These are phyloP conservation scores for Moniliophthora roreri DNA, from an alignment of 1,284 basidiomycete species.

Conservation along the genomic window DNA sequence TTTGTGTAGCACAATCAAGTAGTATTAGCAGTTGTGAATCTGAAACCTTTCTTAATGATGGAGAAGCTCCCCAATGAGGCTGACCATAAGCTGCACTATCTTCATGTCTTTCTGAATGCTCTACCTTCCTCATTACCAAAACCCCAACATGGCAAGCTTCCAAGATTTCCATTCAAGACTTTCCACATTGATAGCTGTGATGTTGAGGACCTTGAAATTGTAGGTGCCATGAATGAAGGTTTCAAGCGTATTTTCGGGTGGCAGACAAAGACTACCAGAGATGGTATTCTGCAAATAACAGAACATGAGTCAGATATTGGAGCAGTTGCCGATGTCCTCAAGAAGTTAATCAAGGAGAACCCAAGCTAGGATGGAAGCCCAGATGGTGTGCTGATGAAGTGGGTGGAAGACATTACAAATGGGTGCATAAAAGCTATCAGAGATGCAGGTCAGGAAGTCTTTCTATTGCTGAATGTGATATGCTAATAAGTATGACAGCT, in stretches of 20 bases:
- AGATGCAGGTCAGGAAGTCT: not conserved
- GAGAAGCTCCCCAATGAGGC: not conserved
- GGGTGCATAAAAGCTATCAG: not conserved
- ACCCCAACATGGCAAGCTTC: too few relatives aligned
- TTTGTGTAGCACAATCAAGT: too few relatives aligned
- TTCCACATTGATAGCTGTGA: not conserved
- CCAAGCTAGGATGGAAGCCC: not conserved
- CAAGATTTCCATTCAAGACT: not conserved
- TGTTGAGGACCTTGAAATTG: not conserved
- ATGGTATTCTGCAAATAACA: not conserved
- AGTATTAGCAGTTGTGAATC: too few relatives aligned
- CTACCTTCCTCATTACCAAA: not conserved
- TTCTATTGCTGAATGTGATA: not conserved
- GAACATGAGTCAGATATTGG: not conserved
- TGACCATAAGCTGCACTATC: not conserved
- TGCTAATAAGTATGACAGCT: too few relatives aligned
- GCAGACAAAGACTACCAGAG: not conserved
- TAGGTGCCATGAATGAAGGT: too few relatives aligned
- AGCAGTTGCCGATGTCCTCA: not conserved
- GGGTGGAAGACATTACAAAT: too few relatives aligned
- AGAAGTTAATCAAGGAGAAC: not conserved
- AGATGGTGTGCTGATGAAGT: not conserved
- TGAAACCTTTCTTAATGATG: not conserved
- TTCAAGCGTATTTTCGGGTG: not conserved
- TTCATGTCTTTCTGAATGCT: not conserved